A percentile compares a stretch with the other conserved stretches of the same genome.
phyloP scores from a whole-genome alignment of 768 basidiomycete genomes.

The Jaapia argillacea region DNA sequence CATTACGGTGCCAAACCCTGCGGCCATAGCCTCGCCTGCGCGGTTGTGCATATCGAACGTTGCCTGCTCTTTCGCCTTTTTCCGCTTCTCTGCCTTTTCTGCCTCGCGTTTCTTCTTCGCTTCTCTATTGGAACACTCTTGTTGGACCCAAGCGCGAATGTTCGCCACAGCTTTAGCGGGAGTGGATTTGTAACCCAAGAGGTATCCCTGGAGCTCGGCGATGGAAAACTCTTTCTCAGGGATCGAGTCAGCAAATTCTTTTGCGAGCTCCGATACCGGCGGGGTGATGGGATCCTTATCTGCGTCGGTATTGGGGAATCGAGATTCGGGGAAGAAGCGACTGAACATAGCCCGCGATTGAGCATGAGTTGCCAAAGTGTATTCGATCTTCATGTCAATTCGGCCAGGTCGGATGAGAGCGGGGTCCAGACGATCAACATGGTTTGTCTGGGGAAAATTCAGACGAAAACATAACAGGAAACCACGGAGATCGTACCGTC shows the following conservation, averaged over 20 bases:
- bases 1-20: too few relatives aligned
- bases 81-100: not conserved
- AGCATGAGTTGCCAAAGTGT: conserved; percentile 33
- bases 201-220: conserved; percentile 52
- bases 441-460: conserved; percentile 32
- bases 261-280: conserved; percentile 20
- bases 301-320: conserved; percentile 1
- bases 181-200: conserved; percentile 29
- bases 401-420: conserved; percentile 48
- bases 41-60: not conserved
- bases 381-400: conserved; percentile 44
- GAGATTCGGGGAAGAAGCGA: conserved; percentile 34
- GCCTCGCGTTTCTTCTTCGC: not conserved
- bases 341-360: conserved; percentile 40
- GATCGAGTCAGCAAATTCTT: conserved; percentile 29
- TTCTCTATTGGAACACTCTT: not conserved
- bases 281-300: not conserved
- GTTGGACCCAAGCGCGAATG: not conserved
- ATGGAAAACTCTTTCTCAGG: conserved; percentile 43
- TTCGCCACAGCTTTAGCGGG: conserved; percentile 42
- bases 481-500: conserved; percentile 25
- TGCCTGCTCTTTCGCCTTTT: not conserved
- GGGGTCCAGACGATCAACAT: conserved; percentile 43
- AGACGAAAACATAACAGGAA: not conserved
- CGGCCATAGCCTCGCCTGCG: not conserved